A percentile compares a stretch with the other conserved stretches of the same genome.
These are phyloP conservation scores for Limonium bicolor DNA, from an alignment of 148 eudicot species.

Conservation along the genomic window DNA sequence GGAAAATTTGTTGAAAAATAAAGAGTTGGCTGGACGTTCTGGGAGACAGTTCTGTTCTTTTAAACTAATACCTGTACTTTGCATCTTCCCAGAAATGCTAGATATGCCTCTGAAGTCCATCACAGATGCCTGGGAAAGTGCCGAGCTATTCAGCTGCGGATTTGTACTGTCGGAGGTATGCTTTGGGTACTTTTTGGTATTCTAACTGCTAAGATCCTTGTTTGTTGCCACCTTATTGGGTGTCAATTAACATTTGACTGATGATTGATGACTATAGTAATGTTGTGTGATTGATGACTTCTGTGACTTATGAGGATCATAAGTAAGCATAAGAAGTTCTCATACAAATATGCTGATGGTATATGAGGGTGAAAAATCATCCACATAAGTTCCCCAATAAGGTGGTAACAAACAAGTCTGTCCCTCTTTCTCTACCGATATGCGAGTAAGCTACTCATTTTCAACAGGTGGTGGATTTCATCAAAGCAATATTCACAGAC, in stretches of 20 bases:
- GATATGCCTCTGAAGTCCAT: slow-evolving; percentile 89
- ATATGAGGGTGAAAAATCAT: too few species aligned
- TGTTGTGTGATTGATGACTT: too few species aligned
- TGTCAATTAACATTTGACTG: too few species aligned
- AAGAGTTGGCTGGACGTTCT: too few species aligned
- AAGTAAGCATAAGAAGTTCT: too few species aligned
- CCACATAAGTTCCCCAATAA: too few species aligned
- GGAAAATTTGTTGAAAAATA: too few species aligned
- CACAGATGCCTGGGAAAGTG: slow-evolving; percentile 80
- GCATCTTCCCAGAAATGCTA: slow-evolving; percentile 41
- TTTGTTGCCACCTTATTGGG: not conserved
- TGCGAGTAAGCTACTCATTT: not conserved
- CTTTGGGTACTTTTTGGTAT: not conserved
- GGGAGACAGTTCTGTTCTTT: not conserved
- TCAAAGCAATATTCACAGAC: slow-evolving; percentile 88
- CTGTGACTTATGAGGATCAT: too few species aligned
- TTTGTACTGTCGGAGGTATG: slow-evolving; percentile 65
- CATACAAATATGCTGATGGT: too few species aligned
- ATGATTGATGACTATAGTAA: too few species aligned
- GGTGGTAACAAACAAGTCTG: too few species aligned
- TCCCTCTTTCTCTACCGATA: not conserved
- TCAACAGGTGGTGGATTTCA: slow-evolving; percentile 81
- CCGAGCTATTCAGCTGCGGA: slow-evolving; percentile 70
- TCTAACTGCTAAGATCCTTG: not conserved
- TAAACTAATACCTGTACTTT: slow-evolving; percentile 4